phyloP scores from a whole-genome alignment of 2,329 filamentous ascomycete species.

The Hypocreales sp. region DNA sequence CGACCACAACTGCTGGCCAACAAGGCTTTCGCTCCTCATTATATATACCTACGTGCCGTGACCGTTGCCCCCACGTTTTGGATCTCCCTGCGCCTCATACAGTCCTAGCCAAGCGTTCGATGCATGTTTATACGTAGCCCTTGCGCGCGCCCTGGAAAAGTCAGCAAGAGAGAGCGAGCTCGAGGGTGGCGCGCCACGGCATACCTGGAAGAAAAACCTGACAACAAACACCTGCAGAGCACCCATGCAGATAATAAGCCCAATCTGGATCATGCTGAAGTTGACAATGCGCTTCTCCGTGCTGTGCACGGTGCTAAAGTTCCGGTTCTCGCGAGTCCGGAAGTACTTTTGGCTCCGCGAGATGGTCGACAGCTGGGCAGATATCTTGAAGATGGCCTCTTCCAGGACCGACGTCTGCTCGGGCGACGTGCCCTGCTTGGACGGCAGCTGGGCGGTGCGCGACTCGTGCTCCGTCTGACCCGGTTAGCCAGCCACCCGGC shows the following conservation, averaged over 20 bases:
- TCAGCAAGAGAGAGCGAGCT: slow-evolving; percentile 7
- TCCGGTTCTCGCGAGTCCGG: slow-evolving; percentile 94
- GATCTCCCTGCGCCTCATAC: no score
- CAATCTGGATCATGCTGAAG: slow-evolving; percentile 85
- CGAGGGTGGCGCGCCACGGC: no score
- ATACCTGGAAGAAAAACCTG: slow-evolving; percentile 95
- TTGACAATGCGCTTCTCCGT: slow-evolving; percentile 95
- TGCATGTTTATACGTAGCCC: slow-evolving; percentile 46
- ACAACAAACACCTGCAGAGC: slow-evolving; percentile 94
- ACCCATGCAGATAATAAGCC: slow-evolving; percentile 89
- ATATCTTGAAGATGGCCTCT: slow-evolving; percentile 91
- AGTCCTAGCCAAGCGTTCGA: no score
- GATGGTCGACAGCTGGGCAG: slow-evolving; percentile 82
- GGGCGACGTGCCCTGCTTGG: slow-evolving; percentile 73
- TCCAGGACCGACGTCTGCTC: slow-evolving; percentile 84
- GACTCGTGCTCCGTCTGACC: slow-evolving; percentile 88
- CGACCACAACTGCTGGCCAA: no score
- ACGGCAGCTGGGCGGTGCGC: slow-evolving; percentile 58
- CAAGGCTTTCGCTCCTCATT: no score
- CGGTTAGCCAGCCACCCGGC: no score
- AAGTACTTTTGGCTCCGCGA: slow-evolving; percentile 98
- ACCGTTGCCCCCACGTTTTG: no score
- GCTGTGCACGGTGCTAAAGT: slow-evolving; percentile 94
- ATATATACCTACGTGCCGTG: no score
- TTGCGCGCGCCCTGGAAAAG: slow-evolving; percentile 43